phyloP scores from a whole-genome alignment of 352 stramenopile genomes.

The Pythium dissimile region DNA sequence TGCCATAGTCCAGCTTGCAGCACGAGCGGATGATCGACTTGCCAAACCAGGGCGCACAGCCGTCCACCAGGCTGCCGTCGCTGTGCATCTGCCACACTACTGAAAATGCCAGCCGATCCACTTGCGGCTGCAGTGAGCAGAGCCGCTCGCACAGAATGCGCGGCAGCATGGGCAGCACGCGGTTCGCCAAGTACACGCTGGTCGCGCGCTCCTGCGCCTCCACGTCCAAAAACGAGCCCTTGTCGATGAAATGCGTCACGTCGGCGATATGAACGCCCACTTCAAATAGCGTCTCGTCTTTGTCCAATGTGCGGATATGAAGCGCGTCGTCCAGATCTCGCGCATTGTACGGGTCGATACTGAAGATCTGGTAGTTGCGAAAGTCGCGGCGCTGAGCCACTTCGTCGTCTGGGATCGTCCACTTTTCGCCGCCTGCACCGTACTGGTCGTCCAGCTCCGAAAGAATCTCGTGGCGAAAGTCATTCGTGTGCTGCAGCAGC shows the following conservation, averaged over 20 bases:
- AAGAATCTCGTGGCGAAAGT: slow-evolving; percentile 64
- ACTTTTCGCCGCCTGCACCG: slow-evolving; percentile 60
- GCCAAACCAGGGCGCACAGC: slow-evolving; percentile 93
- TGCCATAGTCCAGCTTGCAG: slow-evolving; percentile 95
- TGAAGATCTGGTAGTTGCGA: slow-evolving; percentile 91
- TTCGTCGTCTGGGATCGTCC: slow-evolving; percentile 78
- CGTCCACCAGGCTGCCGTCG: slow-evolving; percentile 90
- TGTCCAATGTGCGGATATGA: slow-evolving; percentile 80
- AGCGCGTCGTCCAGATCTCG: slow-evolving; percentile 97
- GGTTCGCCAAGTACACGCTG: slow-evolving; percentile 96
- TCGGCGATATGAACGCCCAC: slow-evolving; percentile 99
- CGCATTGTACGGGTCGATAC: slow-evolving; percentile 96
- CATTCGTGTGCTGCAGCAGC: slow-evolving; percentile 71
- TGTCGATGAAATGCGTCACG: slow-evolving; percentile 94
- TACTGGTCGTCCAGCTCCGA: slow-evolving; percentile 79
- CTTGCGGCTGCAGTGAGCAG: slow-evolving; percentile 96
- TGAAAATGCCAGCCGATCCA: slow-evolving; percentile 94
- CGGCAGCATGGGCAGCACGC: slow-evolving; percentile 96
- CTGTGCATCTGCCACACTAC: slow-evolving; percentile 96
- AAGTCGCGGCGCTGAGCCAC: slow-evolving; percentile 89
- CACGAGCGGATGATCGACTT: slow-evolving; percentile 98
- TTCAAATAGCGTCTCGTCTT: slow-evolving; percentile 64
- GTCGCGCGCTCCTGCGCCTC: slow-evolving; percentile 93
- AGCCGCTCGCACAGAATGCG: slow-evolving; percentile 95
- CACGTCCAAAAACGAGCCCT: slow-evolving; percentile 88